These are phyloP conservation scores for Globisporangium viniferum DNA, from an alignment of 352 stramenopile genomes.

Conservation along the genomic window DNA sequence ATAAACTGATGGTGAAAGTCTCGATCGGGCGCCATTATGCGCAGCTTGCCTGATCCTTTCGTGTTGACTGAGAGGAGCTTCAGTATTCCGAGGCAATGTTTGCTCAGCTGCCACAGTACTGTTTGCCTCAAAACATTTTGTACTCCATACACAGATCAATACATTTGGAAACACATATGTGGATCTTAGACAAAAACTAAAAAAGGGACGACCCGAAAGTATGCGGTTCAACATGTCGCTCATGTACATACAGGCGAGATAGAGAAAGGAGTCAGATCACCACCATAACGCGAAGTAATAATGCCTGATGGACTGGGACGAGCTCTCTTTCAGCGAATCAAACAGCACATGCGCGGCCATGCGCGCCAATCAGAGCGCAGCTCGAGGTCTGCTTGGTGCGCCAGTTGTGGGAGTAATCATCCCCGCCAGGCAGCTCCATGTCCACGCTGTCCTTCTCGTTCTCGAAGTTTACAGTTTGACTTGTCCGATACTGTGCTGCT, in stretches of 20 bases:
- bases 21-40: neutral
- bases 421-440: neutral
- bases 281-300: neutral
- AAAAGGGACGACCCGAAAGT: neutral
- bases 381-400: neutral
- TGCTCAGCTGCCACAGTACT: neutral
- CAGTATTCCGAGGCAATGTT: neutral
- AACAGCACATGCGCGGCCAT: no score
- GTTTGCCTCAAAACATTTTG: neutral
- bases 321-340: neutral
- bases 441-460: neutral
- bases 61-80: neutral
- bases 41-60: neutral
- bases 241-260: neutral
- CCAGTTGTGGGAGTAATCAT: neutral
- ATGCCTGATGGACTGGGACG: neutral
- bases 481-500: neutral
- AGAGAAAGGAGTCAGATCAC: slow-evolving; percentile 2
- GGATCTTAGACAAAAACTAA: neutral
- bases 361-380: neutral
- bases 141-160: neutral
- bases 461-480: neutral
- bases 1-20: neutral
- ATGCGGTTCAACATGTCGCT: slow-evolving; percentile 5
- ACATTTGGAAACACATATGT: neutral